A percentile compares a stretch with the other conserved stretches of the same genome.
phyloP scores from a whole-genome alignment of 2,329 filamentous ascomycete species.

The Claviceps africana region DNA sequence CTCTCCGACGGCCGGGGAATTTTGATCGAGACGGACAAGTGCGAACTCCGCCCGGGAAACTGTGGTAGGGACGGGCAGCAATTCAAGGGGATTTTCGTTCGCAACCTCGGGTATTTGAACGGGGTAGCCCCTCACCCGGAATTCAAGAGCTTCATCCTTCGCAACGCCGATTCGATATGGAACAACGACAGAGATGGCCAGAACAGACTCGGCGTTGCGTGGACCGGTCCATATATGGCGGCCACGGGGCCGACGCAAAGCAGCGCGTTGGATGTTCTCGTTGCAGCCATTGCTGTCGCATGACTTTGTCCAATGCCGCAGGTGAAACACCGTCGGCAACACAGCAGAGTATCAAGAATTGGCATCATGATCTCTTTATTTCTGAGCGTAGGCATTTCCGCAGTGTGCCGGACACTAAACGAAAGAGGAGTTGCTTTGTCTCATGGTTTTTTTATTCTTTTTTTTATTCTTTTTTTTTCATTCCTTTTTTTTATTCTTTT shows the following conservation, averaged over 20 bases:
- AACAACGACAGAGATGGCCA: conserved; percentile 34
- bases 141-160: conserved; percentile 40
- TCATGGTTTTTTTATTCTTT: not conserved
- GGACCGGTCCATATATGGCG: conserved; percentile 44
- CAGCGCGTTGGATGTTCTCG: conserved; percentile 51
- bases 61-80: conserved; percentile 40
- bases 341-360: not conserved
- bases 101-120: conserved; percentile 48
- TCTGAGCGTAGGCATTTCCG: not conserved
- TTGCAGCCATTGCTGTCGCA: conserved; percentile 40
- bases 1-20: conserved; percentile 32
- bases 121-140: conserved; percentile 30
- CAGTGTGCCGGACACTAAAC: not conserved
- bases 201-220: conserved; percentile 46
- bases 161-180: conserved; percentile 56
- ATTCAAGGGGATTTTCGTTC: conserved; percentile 60
- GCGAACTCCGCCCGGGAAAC: conserved; percentile 19
- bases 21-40: conserved; percentile 25
- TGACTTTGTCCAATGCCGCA: conserved; percentile 4
- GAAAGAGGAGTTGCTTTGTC: not conserved
- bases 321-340: not conserved
- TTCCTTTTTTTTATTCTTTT: not conserved
- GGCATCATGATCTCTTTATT: not conserved
- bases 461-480: not conserved
- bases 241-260: conserved; percentile 47